Conservation (phyloP, 139 green algal genomes). For the Yamagishiella unicocca region DNA sequence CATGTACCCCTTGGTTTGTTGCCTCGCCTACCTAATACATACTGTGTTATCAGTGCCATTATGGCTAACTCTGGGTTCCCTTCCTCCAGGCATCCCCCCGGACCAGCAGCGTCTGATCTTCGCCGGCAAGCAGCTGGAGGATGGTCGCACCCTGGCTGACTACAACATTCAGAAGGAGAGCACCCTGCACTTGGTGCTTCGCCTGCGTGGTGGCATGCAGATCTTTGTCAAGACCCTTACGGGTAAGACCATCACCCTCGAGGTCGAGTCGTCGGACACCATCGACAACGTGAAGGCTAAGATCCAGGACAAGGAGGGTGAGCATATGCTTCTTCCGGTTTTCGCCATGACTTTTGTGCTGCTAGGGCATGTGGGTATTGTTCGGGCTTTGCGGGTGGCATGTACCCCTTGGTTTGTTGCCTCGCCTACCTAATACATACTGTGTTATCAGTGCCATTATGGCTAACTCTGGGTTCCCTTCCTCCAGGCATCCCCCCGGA, state of each 20-base stretch:
- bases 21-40: not conserved
- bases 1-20: not conserved
- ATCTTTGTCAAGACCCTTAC: constrained; percentile 94
- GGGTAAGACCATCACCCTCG: constrained; percentile 91
- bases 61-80: not conserved
- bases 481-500: constrained; percentile 85
- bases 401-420: not conserved
- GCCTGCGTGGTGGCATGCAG: constrained; percentile 68
- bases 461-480: not conserved
- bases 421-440: not conserved
- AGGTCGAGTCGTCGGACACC: constrained; percentile 83
- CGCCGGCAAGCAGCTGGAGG: constrained; percentile 95
- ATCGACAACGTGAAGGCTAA: constrained; percentile 87
- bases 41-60: not conserved
- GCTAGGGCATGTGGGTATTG: not conserved
- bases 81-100: constrained; percentile 82
- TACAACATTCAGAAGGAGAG: constrained; percentile 98
- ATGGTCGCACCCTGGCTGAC: constrained; percentile 92
- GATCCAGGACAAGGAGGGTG: constrained; percentile 81
- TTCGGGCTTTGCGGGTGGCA: not conserved
- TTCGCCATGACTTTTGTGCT: not conserved
- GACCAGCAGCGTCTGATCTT: constrained; percentile 96
- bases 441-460: not conserved
- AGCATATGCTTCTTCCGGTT: too few relatives aligned
- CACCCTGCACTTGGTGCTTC: constrained; percentile 82